Conservation (phyloP, 768 basidiomycete genomes). For the Lactarius akahatsu region DNA sequence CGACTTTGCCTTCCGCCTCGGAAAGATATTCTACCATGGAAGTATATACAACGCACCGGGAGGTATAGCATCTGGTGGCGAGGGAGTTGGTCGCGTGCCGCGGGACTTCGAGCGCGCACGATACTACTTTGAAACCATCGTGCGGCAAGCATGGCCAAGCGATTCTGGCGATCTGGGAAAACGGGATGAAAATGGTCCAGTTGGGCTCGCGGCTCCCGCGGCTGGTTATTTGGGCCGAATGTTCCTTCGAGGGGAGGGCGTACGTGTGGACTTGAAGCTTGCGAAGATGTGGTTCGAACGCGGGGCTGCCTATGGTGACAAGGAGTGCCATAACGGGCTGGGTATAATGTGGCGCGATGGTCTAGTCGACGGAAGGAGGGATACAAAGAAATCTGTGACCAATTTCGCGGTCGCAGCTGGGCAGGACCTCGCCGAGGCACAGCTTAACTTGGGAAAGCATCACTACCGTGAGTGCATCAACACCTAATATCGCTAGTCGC, state of each 20-base stretch:
- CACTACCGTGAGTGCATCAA: constrained; percentile 51
- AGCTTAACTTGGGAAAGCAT: constrained; percentile 85
- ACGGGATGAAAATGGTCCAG: constrained; percentile 34
- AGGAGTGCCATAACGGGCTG: constrained; percentile 85
- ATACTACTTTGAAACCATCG: constrained; percentile 82
- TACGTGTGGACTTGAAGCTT: constrained; percentile 66
- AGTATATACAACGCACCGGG: constrained; percentile 80
- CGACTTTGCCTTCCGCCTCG: constrained; percentile 87
- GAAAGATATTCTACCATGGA: constrained; percentile 96
- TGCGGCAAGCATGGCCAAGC: constrained; percentile 84
- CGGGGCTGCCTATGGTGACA: constrained; percentile 75
- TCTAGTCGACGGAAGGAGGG: constrained; percentile 60
- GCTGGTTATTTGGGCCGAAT: constrained; percentile 92
- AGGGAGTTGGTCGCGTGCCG: constrained; percentile 88
- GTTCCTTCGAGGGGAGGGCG: constrained; percentile 91
- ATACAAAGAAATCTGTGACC: constrained; percentile 58
- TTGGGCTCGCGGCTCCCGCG: constrained; percentile 68
- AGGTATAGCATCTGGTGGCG: constrained; percentile 83
- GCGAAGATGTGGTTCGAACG: constrained; percentile 96
- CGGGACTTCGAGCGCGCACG: constrained; percentile 75
- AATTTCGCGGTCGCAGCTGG: constrained; percentile 80
- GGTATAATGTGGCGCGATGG: constrained; percentile 95
- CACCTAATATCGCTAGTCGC: constrained; percentile 8
- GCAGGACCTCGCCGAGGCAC: constrained; percentile 88
- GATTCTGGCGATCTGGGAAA: constrained; percentile 59